These are phyloP conservation scores for Pistacia integerrima DNA, from an alignment of 345 rosid species.

Conservation along the genomic window DNA sequence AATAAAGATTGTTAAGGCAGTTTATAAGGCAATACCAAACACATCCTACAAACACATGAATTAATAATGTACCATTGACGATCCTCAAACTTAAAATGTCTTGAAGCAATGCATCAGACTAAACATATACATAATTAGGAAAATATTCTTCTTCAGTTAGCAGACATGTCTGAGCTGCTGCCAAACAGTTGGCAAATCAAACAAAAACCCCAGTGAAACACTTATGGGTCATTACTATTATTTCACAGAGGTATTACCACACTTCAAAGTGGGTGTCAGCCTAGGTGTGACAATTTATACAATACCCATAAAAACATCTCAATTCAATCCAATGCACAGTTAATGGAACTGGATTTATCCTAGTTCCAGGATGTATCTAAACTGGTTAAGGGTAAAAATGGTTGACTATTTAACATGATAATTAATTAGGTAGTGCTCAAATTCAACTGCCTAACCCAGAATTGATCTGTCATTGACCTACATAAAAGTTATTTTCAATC, in stretches of 20 bases:
- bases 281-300: not conserved
- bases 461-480: not conserved
- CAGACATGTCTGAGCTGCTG: not conserved
- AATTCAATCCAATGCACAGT: not conserved
- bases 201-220: not conserved
- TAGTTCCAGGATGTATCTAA: no score
- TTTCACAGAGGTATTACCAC: not conserved
- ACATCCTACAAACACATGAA: not conserved
- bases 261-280: not conserved
- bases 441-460: not conserved
- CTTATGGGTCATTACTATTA: not conserved
- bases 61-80: not conserved
- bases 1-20: not conserved
- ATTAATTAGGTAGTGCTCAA: not conserved
- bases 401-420: not conserved
- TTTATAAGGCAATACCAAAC: constrained; percentile 4
- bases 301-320: not conserved
- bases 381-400: not conserved
- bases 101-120: not conserved
- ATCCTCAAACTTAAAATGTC: not conserved
- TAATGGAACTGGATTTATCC: not conserved
- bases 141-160: not conserved
- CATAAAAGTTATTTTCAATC: not conserved
- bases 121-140: not conserved
- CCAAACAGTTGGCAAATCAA: not conserved